Evolutionary conservation across 208 protist genomes (phyloP), one percentile per base, ranked within the genome.

Genomic region (Acanthamoeba divionensis): DNA sequence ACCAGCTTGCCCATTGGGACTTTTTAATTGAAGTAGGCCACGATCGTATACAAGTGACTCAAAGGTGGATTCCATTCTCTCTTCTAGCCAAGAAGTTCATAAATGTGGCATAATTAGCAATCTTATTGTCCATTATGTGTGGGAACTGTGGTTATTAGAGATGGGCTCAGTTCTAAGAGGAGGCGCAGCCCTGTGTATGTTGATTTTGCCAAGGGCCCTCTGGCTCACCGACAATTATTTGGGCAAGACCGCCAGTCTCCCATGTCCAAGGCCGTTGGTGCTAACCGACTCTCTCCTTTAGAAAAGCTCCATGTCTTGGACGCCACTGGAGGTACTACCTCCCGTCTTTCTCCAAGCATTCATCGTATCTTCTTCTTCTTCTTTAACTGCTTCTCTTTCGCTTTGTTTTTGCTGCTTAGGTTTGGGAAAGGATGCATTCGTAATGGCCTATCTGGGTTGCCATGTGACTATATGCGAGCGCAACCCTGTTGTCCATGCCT

Each of bases 351-450:
- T 60, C 10, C 33, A 44, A 29, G n/a, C 65, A 73, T 44, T 2
- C 29, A 24, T 31, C 10, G 1, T 29, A 33, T 1, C 18, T 71
- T 13, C 8, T 38, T 9, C 9, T 45, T 33, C 26, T 79, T 45
- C 38, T 33, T 79, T 24, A 18, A n/a, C 8, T 79, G 67, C 52
- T 79, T 13, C 18, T 12, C 5, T 21, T 33, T 62, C 4, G 26
- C 45, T 18, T 6, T 57, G 12, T 6, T 60, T 6, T 63, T 26
- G 15, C 26, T 21, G 24, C 13, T 55, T 33, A 87, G 79, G 79
- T 0, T 31, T 87, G 33, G 79, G 55, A 24, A 63, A 87, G 79
- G 79, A 87, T 67, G 79, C 79, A n/a, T 87, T 87, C 55, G 57
- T 87, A 13, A 36, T 69, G 36, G 79, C 79, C 1, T 31, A n/a